Base-by-base conservation (phyloP, 1,284 basidiomycete genomes). In the Chalciporus sp. region DNA sequence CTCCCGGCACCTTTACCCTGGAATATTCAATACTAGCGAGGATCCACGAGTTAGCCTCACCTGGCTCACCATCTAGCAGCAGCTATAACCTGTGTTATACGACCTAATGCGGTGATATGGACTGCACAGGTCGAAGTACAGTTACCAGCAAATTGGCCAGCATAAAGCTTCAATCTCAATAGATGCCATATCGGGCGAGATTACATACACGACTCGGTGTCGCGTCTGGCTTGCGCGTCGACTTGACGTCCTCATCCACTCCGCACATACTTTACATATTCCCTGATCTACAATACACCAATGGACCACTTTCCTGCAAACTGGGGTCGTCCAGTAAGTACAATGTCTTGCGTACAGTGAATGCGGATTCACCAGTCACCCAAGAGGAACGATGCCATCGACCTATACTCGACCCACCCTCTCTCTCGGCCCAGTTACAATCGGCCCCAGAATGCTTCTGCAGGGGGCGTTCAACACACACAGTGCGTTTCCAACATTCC, bases 241-340 rank as follows among this genome's bases (percentile, higher is more conserved):
- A 63, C 53, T 47, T 31, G 37, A 27, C 35, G 40, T 23, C 28
- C 19, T 27, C 37, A 27, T 48, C 23, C 0, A 12, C 17, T 7
- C 11, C 27, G 9, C n/a, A n/a, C 27, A 7, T 46, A 12, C 20
- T 33, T 23, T 23, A 10, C 14, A 31, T 23, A 31, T 47, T 23
- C 23, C 16, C 31, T 61, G 23, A 31, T 17, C 27, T 17, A 42
- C 40, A 55, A 37, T n/a, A 56, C 46, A 31, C 46, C 67, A 64
- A 91, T 91, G 89, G 88, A 91, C 67, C 88, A 90, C 72, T 88
- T 88, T 74, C 86, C 89, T 41, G 84, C 82, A 37, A 88, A 85
- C 76, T 91, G 89, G 89, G 88, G 88, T 31, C 78, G 85, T 41
- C 89, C 88, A 42, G 89, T 89, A 67, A 60, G 87, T 72, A n/a